Percentiles rank a stretch among this genome's conserved stretches.
These are phyloP conservation scores for Vitis hybrid DNA, from an alignment of 177 flowering plant genomes.

Conservation along the genomic window DNA sequence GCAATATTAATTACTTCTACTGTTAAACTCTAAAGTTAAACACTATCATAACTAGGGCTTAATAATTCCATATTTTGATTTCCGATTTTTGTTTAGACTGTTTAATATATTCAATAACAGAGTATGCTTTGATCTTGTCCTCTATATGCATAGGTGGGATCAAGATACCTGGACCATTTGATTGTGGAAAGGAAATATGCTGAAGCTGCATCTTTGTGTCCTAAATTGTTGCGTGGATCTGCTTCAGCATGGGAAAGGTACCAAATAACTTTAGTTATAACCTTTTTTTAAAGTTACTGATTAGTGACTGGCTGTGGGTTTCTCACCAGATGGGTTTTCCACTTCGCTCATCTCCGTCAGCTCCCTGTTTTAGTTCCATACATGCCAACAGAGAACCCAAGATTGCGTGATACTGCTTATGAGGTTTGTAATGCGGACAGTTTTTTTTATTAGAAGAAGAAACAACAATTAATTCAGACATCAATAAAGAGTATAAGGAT, in stretches of 20 bases:
- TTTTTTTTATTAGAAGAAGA: too few species aligned
- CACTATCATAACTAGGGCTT: too few species aligned
- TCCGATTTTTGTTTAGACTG: background rate
- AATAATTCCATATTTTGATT: background rate
- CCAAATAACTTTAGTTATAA: background rate
- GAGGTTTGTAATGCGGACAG: slow-evolving; percentile 55
- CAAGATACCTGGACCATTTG: slow-evolving; percentile 95
- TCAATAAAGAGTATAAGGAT: too few species aligned
- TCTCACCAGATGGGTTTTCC: slow-evolving; percentile 89
- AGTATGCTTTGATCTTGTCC: slow-evolving; percentile 8
- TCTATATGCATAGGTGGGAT: slow-evolving; percentile 66
- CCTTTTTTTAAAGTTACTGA: slow-evolving; percentile 3
- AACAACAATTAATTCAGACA: too few species aligned
- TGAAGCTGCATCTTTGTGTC: slow-evolving; percentile 96
- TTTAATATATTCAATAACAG: background rate
- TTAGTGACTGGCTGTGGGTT: slow-evolving; percentile 17
- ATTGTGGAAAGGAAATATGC: slow-evolving; percentile 95
- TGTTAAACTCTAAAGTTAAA: too few species aligned
- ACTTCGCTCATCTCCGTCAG: slow-evolving; percentile 97
- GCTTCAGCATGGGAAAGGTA: slow-evolving; percentile 99
- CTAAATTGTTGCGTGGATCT: slow-evolving; percentile 91
- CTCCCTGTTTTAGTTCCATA: slow-evolving; percentile 92
- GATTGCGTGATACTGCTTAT: slow-evolving; percentile 90
- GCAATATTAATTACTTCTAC: too few species aligned
- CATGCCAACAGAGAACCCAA: slow-evolving; percentile 89